Percentiles rank a stretch among this genome's conserved stretches.
Evolutionary conservation across 371 early-diverging fungal species (phyloP).

Genomic region (Fennellomyces sp.): DNA sequence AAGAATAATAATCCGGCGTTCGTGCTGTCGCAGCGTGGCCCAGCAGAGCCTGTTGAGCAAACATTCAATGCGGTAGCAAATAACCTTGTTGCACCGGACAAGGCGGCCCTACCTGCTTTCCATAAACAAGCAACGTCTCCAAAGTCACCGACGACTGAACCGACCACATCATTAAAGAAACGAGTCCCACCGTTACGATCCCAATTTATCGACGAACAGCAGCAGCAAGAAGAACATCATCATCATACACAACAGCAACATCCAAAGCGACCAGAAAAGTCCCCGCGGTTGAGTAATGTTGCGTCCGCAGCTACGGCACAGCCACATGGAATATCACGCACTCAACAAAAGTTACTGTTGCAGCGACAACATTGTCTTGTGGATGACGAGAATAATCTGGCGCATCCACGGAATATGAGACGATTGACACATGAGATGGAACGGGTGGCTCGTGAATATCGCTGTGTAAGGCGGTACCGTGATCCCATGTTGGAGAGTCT

Average conservation of each 20-base stretch:
- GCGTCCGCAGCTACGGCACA: constrained; percentile 26
- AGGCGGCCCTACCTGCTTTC: constrained; percentile 9
- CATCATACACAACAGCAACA: constrained; percentile 3
- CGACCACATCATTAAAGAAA: not conserved
- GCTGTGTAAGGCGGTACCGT: constrained; percentile 30
- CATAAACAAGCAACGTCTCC: constrained; percentile 8
- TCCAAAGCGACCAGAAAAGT: not conserved
- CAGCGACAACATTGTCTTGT: constrained; percentile 52
- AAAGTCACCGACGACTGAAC: not conserved
- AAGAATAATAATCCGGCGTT: constrained; percentile 11
- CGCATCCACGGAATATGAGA: constrained; percentile 53
- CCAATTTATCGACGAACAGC: constrained; percentile 15
- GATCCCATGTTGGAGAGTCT: constrained; percentile 48
- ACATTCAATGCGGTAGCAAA: constrained; percentile 40
- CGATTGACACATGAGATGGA: constrained; percentile 52
- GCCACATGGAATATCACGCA: constrained; percentile 40
- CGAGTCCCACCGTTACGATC: constrained; percentile 13
- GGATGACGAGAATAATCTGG: constrained; percentile 50
- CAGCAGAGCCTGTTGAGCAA: constrained; percentile 41
- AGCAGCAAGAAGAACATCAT: not conserved
- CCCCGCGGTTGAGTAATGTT: constrained; percentile 15
- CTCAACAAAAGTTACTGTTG: constrained; percentile 54
- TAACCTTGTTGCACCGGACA: constrained; percentile 32
- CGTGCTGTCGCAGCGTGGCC: constrained; percentile 9
- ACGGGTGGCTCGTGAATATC: constrained; percentile 47